Conservation (phyloP, 2,329 filamentous ascomycete genomes). For the Botrytis fabae region DNA sequence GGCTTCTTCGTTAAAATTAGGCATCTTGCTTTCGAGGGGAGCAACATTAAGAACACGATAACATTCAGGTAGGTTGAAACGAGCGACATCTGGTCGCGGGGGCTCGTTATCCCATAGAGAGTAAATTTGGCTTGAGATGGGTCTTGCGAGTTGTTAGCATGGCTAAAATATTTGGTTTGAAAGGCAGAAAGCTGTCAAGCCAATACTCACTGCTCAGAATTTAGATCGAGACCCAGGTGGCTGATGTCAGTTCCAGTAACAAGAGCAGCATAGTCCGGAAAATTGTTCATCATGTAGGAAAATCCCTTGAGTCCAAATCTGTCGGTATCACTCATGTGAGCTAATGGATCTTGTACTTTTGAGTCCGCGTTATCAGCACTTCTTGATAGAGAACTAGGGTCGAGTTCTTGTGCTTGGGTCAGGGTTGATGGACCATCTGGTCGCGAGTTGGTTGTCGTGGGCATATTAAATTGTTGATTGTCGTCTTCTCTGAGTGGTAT, state of each 20-base stretch:
- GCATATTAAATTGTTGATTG: constrained; percentile 30
- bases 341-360: constrained; percentile 57
- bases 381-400: constrained; percentile 30
- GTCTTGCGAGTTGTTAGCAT: constrained; percentile 27
- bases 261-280: constrained; percentile 61
- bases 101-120: constrained; percentile 62
- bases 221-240: constrained; percentile 58
- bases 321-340: constrained; percentile 61
- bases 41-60: constrained; percentile 68
- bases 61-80: constrained; percentile 62
- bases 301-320: constrained; percentile 67
- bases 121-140: constrained; percentile 59
- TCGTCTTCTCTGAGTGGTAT: constrained; percentile 32
- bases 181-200: constrained; percentile 14
- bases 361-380: constrained; percentile 34
- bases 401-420: constrained; percentile 31
- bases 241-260: constrained; percentile 60
- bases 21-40: constrained; percentile 64
- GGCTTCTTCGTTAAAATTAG: constrained; percentile 67
- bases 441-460: constrained; percentile 26
- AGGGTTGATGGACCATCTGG: constrained; percentile 27
- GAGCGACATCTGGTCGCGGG: constrained; percentile 57
- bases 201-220: constrained; percentile 56
- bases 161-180: neutral
- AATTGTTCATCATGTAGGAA: constrained; percentile 60